These are phyloP conservation scores for Yueomyces sp. DNA, from an alignment of 805 yeast species.

Conservation along the genomic window DNA sequence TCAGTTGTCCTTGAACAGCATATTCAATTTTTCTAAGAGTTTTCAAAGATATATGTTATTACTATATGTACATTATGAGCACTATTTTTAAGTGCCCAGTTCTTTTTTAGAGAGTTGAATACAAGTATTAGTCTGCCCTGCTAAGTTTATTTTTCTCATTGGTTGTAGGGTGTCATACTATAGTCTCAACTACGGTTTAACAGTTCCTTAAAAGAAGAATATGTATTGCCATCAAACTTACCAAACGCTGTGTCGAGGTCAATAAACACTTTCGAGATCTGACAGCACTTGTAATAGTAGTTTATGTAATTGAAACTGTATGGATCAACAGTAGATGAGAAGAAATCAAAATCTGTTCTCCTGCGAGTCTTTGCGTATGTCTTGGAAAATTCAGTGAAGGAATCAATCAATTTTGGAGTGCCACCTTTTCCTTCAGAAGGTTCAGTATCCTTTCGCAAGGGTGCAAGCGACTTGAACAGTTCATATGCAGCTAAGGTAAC, in stretches of 20 bases:
- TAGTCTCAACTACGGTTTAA: too few species aligned
- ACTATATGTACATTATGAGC: too few species aligned
- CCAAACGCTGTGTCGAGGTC: slow-evolving; percentile 52
- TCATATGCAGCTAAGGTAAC: slow-evolving; percentile 97
- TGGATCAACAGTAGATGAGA: slow-evolving; percentile 16
- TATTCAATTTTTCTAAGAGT: too few species aligned
- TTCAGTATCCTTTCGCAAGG: slow-evolving; percentile 1
- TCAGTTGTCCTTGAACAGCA: too few species aligned
- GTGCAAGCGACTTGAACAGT: slow-evolving; percentile 43
- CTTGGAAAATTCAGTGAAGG: slow-evolving; percentile 11
- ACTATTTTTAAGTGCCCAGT: too few species aligned
- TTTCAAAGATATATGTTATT: too few species aligned
- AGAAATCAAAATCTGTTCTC: slow-evolving; percentile 10
- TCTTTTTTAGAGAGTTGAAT: too few species aligned
- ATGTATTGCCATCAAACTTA: slow-evolving; percentile 38
- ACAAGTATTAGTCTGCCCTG: too few species aligned
- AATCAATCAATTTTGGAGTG: slow-evolving; percentile 14
- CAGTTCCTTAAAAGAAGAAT: slow-evolving; percentile 9
- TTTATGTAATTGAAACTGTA: slow-evolving; percentile 30
- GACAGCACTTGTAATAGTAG: slow-evolving; percentile 42
- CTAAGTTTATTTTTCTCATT: too few species aligned
- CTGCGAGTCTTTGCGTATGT: slow-evolving; percentile 7
- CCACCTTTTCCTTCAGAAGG: slow-evolving; percentile 4
- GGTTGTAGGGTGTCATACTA: too few species aligned
- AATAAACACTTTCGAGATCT: slow-evolving; percentile 45